Conservation (phyloP, 2,329 filamentous ascomycete species). For the Colletotrichum euphorbiae region DNA sequence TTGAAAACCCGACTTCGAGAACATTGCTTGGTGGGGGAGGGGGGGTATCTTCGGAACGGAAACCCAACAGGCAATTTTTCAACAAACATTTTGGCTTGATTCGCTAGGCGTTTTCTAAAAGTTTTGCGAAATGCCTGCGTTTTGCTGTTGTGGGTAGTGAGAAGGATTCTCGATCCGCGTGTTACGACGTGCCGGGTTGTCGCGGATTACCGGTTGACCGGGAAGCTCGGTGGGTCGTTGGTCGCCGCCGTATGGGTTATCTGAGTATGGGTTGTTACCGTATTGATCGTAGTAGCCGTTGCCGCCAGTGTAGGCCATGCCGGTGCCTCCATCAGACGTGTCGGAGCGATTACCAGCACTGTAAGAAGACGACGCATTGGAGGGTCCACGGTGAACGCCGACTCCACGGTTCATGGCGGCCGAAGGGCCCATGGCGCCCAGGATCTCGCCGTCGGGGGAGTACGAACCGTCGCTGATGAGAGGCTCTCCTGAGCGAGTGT, state of each 20-base stretch:
- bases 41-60: slow-evolving; percentile 37
- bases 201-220: slow-evolving; percentile 85
- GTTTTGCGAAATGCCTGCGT: slow-evolving; percentile 95
- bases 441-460: slow-evolving; percentile 81
- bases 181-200: slow-evolving; percentile 91
- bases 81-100: slow-evolving; percentile 13
- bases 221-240: slow-evolving; percentile 57
- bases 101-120: slow-evolving; percentile 67
- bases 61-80: slow-evolving; percentile 25
- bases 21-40: slow-evolving; percentile 26
- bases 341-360: slow-evolving; percentile 84
- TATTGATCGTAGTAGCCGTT: slow-evolving; percentile 70
- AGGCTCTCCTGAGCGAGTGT: slow-evolving; percentile 76
- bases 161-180: slow-evolving; percentile 93
- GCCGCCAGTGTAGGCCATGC: slow-evolving; percentile 55
- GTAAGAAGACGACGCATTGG: slow-evolving; percentile 96
- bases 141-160: slow-evolving; percentile 92
- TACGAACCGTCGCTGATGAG: slow-evolving; percentile 65
- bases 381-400: slow-evolving; percentile 88
- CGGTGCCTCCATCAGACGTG: slow-evolving; percentile 66
- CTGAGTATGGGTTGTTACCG: slow-evolving; percentile 67
- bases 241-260: slow-evolving; percentile 53
- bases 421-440: slow-evolving; percentile 83
- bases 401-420: slow-evolving; percentile 72
- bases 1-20: slow-evolving; percentile 8